Base-by-base conservation (phyloP, 495 filamentous ascomycete genomes). In the Penicillium longicatenatum region DNA sequence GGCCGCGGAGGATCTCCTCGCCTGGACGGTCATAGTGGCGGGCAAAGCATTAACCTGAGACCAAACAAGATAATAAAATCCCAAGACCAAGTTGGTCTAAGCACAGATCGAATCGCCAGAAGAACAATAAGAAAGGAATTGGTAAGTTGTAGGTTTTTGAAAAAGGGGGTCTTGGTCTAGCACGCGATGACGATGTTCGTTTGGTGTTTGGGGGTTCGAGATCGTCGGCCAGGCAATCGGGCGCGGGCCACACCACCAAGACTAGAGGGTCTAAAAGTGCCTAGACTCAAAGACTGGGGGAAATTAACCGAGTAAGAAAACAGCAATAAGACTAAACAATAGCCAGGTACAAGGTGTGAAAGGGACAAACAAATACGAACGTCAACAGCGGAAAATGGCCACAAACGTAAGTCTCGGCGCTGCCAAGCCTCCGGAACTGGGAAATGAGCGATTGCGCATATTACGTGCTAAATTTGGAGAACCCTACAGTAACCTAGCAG, bases 1-100 rank as follows among this genome's bases (percentile, higher is more conserved):
- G 14, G 66, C 61, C 21, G 70, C 60, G 61, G 69, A 70, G 53
- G 65, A 61, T 62, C 72, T 70, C 67, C 71, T 70, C 55, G 65
- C 62, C 60, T 69, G 72, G 47, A 67, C 65, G 47, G 70, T 72
- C 75, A 78, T 78, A 64, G 51, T 70, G 64, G 43, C 55, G 39
- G 50, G 57, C 45, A 50, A 52, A 29, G 52, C 58, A 51, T 59
- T 43, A 65, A 58, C 59, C 60, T 57, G 50, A 58, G 22, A 44
- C 29, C 37, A 39, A 39, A 35, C 1, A 35, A 47, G 54, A 43
- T 10, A 20, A 12, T 8, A 8, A 56, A 6, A 26, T 5, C 26
- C 26, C 31, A 35, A 14, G 31, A 35, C 31, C 31, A 35, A 35
- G 31, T 10, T 14, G 10, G 12, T 35, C 31, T 35, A 35, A 14